Conservation (phyloP, 192 early-diverging fungal species). For the Spizellomyces sp. region DNA sequence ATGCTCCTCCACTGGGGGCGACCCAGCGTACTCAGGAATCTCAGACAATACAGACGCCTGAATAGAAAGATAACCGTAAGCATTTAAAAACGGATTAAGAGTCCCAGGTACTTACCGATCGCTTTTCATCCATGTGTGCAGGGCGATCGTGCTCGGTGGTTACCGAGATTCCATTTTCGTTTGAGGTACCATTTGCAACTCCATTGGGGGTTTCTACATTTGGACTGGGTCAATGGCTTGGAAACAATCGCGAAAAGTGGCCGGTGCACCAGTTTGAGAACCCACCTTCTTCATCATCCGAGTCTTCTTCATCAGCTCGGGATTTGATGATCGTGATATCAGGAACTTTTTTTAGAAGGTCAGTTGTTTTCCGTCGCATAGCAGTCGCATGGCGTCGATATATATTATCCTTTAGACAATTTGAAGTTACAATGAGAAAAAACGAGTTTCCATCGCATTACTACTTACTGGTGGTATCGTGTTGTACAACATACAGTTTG, state of each 20-base stretch:
- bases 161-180: too few relatives aligned
- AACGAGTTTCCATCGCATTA: neutral
- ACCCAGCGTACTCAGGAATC: neutral
- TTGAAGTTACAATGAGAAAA: neutral
- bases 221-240: too few relatives aligned
- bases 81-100: neutral
- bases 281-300: constrained; percentile 32
- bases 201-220: too few relatives aligned
- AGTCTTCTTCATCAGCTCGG: constrained; percentile 16
- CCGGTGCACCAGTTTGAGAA: too few relatives aligned
- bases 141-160: too few relatives aligned
- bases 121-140: neutral
- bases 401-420: constrained; percentile 62
- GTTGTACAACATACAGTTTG: constrained; percentile 93
- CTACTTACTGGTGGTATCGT: constrained; percentile 60
- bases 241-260: too few relatives aligned
- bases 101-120: neutral
- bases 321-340: constrained; percentile 72
- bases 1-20: neutral
- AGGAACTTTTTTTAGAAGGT: constrained; percentile 78
- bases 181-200: too few relatives aligned
- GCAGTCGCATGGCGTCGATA: constrained; percentile 83
- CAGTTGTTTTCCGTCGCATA: constrained; percentile 76
- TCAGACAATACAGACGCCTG: neutral
- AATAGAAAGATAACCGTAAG: neutral